Evolutionary conservation across 2,329 filamentous ascomycete species (phyloP), one percentile per base, ranked within the genome.

Genomic region (Paradendryphiella salina): DNA sequence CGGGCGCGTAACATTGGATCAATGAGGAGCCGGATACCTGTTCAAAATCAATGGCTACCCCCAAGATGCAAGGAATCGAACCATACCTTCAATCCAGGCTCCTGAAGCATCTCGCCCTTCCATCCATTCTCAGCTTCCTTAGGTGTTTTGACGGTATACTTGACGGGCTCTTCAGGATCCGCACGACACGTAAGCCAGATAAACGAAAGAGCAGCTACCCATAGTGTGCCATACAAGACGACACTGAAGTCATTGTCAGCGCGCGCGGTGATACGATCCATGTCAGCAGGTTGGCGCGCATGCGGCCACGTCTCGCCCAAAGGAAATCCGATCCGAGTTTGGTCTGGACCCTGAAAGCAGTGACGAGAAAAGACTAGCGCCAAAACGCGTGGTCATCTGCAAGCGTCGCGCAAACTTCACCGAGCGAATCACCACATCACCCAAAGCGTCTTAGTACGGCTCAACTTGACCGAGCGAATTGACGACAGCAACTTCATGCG

Each of bases 1-100:
- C 93, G 1, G 94, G 94, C 35, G 88, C 88, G 72, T 94, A 94
- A 76, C 90, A 95, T 75, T 90, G 88, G 53, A 95, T 86, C 6
- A 85, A 82, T 1, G 82, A 81, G 32, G 84, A 85, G 13, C 84
- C 85, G 1, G 83, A 70, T n/a, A 83, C 71, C 80, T 84, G 52
- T 3, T 10, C 3, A 3, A 14, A 14, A 43, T 65, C 40, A 65
- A 46, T 41, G 23, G 34, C 5, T 18, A 34, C 4, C 3, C 8
- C 37, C 14, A 7, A 26, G 21, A 6, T 4, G 11, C 14, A 0
- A 36, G 13, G 2, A 20, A 14, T 15, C 18, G 15, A 15, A 11
- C 51, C 15, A 63, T 44, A 82, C 79, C 75, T 86, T 88, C 69
- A 90, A 78, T 14, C 78, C 79, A 1, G 86, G 80, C 29, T 80